These are phyloP conservation scores for Pistacia atlantica DNA, from an alignment of 345 rosid species.

Conservation along the genomic window DNA sequence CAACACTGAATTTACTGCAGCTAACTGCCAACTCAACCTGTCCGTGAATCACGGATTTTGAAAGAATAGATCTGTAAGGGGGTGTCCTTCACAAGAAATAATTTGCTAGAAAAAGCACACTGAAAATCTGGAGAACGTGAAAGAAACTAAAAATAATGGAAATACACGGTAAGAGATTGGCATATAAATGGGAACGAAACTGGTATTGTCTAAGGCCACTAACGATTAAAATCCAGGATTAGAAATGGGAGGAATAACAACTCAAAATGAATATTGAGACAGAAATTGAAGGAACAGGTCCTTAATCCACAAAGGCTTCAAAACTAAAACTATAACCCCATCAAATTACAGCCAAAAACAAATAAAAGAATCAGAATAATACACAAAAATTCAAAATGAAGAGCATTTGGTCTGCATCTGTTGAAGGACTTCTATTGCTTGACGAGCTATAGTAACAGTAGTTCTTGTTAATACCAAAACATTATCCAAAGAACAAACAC, in stretches of 20 bases:
- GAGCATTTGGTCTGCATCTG: not conserved
- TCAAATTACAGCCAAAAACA: not conserved
- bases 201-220: not conserved
- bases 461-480: not conserved
- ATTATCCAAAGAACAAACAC: not conserved
- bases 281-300: slow-evolving; percentile 12
- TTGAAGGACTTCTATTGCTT: slow-evolving; percentile 2
- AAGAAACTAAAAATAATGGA: not conserved
- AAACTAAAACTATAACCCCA: not conserved
- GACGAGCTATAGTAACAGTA: not conserved
- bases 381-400: not conserved
- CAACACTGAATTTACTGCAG: slow-evolving; percentile 31
- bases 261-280: not conserved
- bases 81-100: slow-evolving; percentile 19
- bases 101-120: slow-evolving; percentile 6
- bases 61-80: slow-evolving; percentile 25
- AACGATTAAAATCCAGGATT: slow-evolving; percentile 3
- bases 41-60: slow-evolving; percentile 56
- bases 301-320: not conserved
- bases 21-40: slow-evolving; percentile 41
- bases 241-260: slow-evolving; percentile 4
- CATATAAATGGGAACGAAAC: not conserved
- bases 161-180: not conserved
- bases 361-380: not conserved
- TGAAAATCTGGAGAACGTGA: slow-evolving; percentile 4